A percentile compares a stretch with the other conserved stretches of the same genome.
phyloP scores from a whole-genome alignment of 805 yeast genomes.

The Clavispora asparagi region DNA sequence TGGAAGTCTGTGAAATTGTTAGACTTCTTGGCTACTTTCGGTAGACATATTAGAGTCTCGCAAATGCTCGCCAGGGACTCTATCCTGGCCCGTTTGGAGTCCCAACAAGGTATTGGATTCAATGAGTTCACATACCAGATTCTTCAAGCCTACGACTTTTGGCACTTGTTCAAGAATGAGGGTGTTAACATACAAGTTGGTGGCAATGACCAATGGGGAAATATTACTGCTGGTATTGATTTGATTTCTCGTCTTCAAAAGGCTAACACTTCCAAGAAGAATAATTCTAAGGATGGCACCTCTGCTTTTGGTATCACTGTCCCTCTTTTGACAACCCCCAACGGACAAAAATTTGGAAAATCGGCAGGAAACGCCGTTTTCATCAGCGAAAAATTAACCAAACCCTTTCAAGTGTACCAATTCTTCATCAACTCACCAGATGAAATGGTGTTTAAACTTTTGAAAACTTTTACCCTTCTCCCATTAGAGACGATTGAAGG shows the following conservation, averaged over 20 bases:
- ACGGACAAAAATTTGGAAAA: slow-evolving; percentile 93
- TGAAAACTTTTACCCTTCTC: slow-evolving; percentile 74
- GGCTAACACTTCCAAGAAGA: slow-evolving; percentile 1
- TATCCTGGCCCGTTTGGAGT: slow-evolving; percentile 64
- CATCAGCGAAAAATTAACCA: slow-evolving; percentile 67
- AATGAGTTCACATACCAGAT: slow-evolving; percentile 93
- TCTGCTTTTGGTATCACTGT: slow-evolving; percentile 75
- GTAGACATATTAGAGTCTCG: slow-evolving; percentile 72
- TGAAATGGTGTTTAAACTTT: slow-evolving; percentile 60
- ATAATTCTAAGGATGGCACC: slow-evolving; percentile 1
- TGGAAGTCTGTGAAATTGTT: slow-evolving; percentile 75
- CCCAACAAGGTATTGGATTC: slow-evolving; percentile 79
- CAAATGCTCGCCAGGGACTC: slow-evolving; percentile 90
- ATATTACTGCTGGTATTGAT: slow-evolving; percentile 93
- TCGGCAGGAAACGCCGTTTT: slow-evolving; percentile 96
- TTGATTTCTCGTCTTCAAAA: slow-evolving; percentile 58
- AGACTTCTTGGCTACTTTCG: slow-evolving; percentile 71
- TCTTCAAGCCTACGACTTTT: slow-evolving; percentile 90
- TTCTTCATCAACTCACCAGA: slow-evolving; percentile 78
- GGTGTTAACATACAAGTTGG: slow-evolving; percentile 78
- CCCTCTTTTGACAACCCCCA: slow-evolving; percentile 80
- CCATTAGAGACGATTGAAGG: slow-evolving; percentile 55
- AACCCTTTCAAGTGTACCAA: slow-evolving; percentile 80
- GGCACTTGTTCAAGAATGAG: slow-evolving; percentile 60
- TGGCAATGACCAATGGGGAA: slow-evolving; percentile 98